Base-by-base conservation (phyloP, 345 rosid genomes). In the Brassica nigra region DNA sequence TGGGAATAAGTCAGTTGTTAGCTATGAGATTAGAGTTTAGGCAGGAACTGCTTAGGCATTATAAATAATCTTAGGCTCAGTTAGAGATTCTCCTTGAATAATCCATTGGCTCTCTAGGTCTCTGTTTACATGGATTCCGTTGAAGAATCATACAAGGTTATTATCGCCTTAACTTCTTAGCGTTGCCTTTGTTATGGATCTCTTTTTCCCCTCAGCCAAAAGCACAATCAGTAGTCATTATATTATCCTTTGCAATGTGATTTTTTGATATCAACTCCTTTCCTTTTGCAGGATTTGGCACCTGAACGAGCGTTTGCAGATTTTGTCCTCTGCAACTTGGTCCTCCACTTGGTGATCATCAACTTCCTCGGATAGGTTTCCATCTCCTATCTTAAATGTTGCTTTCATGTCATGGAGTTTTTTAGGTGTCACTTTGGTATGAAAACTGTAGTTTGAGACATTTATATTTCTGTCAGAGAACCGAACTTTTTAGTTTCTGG, bases 231-330 rank as follows among this genome's bases (percentile, higher is more conserved):
- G 28, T 12, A 20, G 11, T 62, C 16, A 59, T 7, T 73, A 14
- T 54, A 52, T 33, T 28, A 55, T 27, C 0, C 29, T 20, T 62
- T 80, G 39, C 65, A 49, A 36, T 64, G n/a, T 15, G 12, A 10
- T 7, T 9, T 9, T 8, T 8, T 62, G 16, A 1, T 3, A 47
- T 36, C 6, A 5, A 12, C 7, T 23, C 65, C 62, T 63, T 42
- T 52, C 52, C 12, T 37, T 52, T 0, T 78, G 66, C 87, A 86
- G 91, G 95, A 89, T 84, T 79, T 92, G 72, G 82, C 94, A 54
- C 93, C 97, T 0, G 92, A 93, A 78, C 86, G 93, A 29, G 98
- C 98, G 34, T 93, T 93, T 78, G 97, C 98, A 5, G 97, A 91
- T 83, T 93, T 90, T 85, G 89, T 91, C 37, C 90, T 88, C 58